These are phyloP conservation scores for Polyrhizophydium stewartii DNA, from an alignment of 371 early-diverging fungal genomes.

Conservation along the genomic window DNA sequence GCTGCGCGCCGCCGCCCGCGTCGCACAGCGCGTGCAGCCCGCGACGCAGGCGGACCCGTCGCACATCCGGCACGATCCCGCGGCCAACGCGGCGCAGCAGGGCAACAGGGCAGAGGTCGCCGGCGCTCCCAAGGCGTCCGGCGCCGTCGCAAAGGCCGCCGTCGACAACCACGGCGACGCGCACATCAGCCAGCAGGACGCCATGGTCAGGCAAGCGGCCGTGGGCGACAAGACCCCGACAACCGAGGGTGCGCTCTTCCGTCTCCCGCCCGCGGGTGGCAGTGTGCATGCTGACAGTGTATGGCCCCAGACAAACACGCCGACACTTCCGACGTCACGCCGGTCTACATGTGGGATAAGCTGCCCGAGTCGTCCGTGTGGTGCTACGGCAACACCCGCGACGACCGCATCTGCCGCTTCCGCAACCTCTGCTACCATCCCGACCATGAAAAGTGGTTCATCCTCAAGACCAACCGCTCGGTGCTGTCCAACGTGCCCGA, in stretches of 20 bases:
- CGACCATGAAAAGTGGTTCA: constrained; percentile 31
- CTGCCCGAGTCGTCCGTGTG: constrained; percentile 39
- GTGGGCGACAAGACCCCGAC: not conserved
- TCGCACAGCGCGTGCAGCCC: too few relatives aligned
- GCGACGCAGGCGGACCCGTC: too few relatives aligned
- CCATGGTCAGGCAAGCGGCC: not conserved
- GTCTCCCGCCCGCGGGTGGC: not conserved
- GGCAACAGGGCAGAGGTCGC: too few relatives aligned
- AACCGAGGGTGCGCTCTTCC: not conserved
- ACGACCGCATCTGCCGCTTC: constrained; percentile 37
- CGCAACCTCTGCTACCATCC: constrained; percentile 44
- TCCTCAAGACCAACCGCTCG: constrained; percentile 29
- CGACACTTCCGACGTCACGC: constrained; percentile 11
- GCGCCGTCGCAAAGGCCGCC: not conserved
- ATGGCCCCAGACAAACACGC: not conserved
- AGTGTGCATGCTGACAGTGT: not conserved
- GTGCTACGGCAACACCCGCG: constrained; percentile 25
- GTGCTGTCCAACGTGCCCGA: constrained; percentile 29
- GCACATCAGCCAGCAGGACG: not conserved
- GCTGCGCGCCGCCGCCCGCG: too few relatives aligned
- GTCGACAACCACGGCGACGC: not conserved
- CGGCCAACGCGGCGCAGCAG: too few relatives aligned
- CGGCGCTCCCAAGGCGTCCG: too few relatives aligned
- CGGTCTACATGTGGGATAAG: constrained; percentile 2
- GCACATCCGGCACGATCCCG: too few relatives aligned